phyloP scores from a whole-genome alignment of 1,284 basidiomycete species.

The Thecaphora frezii region DNA sequence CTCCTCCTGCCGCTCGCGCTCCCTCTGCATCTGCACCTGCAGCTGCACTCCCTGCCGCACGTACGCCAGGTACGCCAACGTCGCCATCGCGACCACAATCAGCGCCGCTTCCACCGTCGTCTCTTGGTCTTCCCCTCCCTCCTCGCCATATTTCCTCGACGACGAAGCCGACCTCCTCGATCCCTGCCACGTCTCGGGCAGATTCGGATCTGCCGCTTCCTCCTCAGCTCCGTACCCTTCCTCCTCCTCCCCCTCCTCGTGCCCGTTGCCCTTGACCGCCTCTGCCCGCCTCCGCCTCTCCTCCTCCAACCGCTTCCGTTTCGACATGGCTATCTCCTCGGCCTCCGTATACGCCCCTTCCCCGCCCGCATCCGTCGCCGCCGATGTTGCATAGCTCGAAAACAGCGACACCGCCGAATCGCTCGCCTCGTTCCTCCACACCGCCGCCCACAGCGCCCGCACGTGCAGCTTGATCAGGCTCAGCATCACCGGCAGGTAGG shows the following conservation, averaged over 20 bases:
- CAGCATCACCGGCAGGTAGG: slow-evolving; percentile 81
- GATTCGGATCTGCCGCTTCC: slow-evolving; percentile 33
- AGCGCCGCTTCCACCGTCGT: slow-evolving; percentile 45
- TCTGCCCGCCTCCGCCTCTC: slow-evolving; percentile 10
- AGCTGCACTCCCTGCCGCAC: slow-evolving; percentile 42
- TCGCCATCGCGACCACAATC: slow-evolving; percentile 42
- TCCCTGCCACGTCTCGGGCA: slow-evolving; percentile 37
- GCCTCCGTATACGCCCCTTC: slow-evolving; percentile 43
- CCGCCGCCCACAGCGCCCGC: slow-evolving; percentile 72
- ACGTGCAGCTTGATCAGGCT: slow-evolving; percentile 81
- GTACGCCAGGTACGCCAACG: slow-evolving; percentile 41
- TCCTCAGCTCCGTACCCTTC: not conserved
- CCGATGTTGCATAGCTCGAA: slow-evolving; percentile 19
- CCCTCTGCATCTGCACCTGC: slow-evolving; percentile 27
- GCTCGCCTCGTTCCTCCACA: slow-evolving; percentile 35
- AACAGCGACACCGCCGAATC: slow-evolving; percentile 43
- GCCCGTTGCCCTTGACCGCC: not conserved
- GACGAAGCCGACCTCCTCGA: slow-evolving; percentile 6
- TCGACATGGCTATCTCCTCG: slow-evolving; percentile 30
- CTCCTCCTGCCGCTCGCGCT: not conserved
- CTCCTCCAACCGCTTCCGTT: slow-evolving; percentile 11
- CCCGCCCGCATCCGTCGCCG: slow-evolving; percentile 6
- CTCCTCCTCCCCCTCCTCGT: slow-evolving; percentile 1
- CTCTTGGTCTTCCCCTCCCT: slow-evolving; percentile 45
- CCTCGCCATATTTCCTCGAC: slow-evolving; percentile 8